phyloP scores from a whole-genome alignment of 2,329 filamentous ascomycete species.

The Calonectria pseudoreteaudii region DNA sequence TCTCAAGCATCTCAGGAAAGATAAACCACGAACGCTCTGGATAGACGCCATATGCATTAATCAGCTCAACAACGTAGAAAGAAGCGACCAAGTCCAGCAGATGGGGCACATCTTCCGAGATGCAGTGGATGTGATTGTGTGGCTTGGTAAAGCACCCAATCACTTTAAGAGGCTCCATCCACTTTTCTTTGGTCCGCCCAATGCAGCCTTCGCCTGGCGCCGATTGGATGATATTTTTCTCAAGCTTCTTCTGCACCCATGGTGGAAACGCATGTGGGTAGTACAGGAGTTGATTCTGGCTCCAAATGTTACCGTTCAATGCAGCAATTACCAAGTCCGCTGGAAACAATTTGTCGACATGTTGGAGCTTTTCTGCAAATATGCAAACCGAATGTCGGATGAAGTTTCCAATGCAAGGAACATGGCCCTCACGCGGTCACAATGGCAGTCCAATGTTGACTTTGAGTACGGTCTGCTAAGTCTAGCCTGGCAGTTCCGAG shows the following conservation, averaged over 20 bases:
- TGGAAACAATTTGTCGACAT: neutral
- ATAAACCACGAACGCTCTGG: neutral
- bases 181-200: neutral
- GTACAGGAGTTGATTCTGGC: neutral
- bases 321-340: neutral
- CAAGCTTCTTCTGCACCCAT: neutral
- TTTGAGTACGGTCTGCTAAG: neutral
- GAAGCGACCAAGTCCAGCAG: constrained; percentile 18
- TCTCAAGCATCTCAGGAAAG: neutral
- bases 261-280: neutral
- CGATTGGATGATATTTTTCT: neutral
- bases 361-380: neutral
- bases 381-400: neutral
- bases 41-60: constrained; percentile 28
- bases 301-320: neutral
- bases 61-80: constrained; percentile 20
- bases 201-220: neutral
- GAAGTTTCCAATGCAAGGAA: neutral
- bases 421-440: neutral
- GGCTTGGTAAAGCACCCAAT: neutral
- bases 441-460: neutral
- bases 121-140: neutral
- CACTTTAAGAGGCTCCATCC: neutral
- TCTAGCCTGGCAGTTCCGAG: neutral
- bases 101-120: neutral